Conservation (phyloP, 2,329 filamentous ascomycete genomes). For the Cladobotryum protrusum region DNA sequence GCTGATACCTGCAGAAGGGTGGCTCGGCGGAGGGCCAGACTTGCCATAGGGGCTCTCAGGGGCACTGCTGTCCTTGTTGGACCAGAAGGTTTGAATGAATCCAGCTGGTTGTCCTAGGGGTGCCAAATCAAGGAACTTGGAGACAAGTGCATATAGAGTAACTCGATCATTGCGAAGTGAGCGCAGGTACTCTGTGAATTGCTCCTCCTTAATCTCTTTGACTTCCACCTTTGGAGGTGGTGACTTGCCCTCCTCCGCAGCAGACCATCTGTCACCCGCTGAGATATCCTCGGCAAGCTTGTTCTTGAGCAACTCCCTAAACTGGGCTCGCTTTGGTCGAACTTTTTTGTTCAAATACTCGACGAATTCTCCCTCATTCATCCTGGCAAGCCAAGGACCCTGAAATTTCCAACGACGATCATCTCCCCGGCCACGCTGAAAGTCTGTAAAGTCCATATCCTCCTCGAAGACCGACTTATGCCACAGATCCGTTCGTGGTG, state of each 20-base stretch:
- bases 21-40: conserved; percentile 51
- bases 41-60: conserved; percentile 41
- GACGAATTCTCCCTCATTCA: conserved; percentile 55
- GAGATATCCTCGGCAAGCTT: conserved; percentile 43
- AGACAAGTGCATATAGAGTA: conserved; percentile 47
- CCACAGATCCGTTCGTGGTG: conserved; percentile 18
- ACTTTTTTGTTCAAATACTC: conserved; percentile 50
- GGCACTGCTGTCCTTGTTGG: conserved; percentile 19
- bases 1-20: conserved; percentile 57
- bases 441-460: conserved; percentile 46
- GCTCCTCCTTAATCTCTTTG: conserved; percentile 41
- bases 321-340: conserved; percentile 46
- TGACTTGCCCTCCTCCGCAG: conserved; percentile 32
- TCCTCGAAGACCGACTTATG: conserved; percentile 55
- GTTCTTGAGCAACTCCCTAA: conserved; percentile 47
- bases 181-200: conserved; percentile 48
- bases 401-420: conserved; percentile 59
- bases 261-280: conserved; percentile 27
- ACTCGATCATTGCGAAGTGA: conserved; percentile 45
- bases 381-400: conserved; percentile 60
- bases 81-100: conserved; percentile 20
- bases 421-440: conserved; percentile 29
- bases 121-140: conserved; percentile 57
- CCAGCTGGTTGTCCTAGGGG: conserved; percentile 37
- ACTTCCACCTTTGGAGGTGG: conserved; percentile 23